Evolutionary conservation across 2,329 filamentous ascomycete genomes (phyloP).

Genomic region (Scleromitrula shiraiana): DNA sequence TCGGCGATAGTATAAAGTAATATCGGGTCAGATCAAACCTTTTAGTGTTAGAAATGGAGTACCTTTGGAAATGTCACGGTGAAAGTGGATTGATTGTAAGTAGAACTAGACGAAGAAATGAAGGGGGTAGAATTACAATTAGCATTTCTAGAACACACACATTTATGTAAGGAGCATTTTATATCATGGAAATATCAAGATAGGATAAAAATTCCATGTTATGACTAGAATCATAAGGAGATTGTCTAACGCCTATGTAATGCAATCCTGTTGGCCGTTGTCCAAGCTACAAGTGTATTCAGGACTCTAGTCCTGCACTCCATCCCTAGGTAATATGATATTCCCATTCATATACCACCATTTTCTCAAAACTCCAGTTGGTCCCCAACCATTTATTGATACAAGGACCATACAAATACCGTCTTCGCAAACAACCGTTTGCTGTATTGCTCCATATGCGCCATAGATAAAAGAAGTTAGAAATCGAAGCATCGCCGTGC

Average conservation of each 20-base stretch:
- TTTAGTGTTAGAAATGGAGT: too few relatives aligned
- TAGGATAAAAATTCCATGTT: not conserved
- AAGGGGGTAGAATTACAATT: too few relatives aligned
- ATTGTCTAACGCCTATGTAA: not conserved
- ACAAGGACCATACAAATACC: not conserved
- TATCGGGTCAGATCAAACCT: too few relatives aligned
- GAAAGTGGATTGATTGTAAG: too few relatives aligned
- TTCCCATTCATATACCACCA: not conserved
- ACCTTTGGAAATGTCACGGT: too few relatives aligned
- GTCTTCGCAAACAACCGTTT: constrained; percentile 7
- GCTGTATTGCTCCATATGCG: not conserved
- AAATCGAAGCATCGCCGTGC: constrained; percentile 5
- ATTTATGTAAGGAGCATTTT: too few relatives aligned
- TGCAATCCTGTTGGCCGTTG: too few relatives aligned
- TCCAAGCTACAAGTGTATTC: not conserved
- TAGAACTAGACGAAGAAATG: too few relatives aligned
- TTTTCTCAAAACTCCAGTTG: constrained; percentile 7
- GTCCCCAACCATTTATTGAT: not conserved
- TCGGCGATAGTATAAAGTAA: too few relatives aligned
- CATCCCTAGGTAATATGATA: constrained; percentile 3
- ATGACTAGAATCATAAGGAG: not conserved
- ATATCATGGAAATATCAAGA: too few relatives aligned
- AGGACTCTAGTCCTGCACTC: not conserved
- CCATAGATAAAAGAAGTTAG: not conserved
- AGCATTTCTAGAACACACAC: not conserved